Evolutionary conservation across 2,329 filamentous ascomycete species (phyloP).

Genomic region (Verticillium isaacii): DNA sequence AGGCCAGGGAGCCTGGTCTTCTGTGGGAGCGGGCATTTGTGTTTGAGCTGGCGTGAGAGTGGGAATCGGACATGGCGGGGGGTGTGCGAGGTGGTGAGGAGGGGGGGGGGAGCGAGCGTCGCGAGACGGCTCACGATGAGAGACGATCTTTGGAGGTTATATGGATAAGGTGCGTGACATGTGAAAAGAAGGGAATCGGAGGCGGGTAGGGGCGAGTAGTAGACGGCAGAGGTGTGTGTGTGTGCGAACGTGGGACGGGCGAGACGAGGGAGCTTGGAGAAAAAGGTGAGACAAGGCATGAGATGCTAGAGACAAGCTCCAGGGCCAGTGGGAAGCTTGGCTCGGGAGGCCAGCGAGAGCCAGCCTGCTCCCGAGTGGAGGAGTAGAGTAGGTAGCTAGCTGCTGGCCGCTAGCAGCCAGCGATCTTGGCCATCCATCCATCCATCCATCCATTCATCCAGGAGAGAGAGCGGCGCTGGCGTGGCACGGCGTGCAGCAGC

Average conservation of each 20-base stretch:
- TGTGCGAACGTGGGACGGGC: not conserved
- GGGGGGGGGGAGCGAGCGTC: not conserved
- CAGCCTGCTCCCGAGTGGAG: too few species aligned
- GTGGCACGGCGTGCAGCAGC: not conserved
- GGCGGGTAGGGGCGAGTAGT: not conserved
- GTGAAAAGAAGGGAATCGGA: not conserved
- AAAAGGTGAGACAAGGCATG: not conserved
- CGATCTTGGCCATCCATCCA: not conserved
- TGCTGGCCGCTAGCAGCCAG: not conserved
- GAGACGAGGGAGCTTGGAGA: not conserved
- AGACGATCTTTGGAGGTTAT: not conserved
- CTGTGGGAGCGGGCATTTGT: not conserved
- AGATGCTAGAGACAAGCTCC: not conserved
- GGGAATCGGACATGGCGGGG: not conserved
- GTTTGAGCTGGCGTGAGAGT: not conserved
- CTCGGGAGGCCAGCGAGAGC: too few species aligned
- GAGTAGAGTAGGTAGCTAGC: not conserved
- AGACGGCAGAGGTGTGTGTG: not conserved
- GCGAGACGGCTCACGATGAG: not conserved
- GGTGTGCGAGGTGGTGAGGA: not conserved
- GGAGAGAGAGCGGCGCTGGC: not conserved
- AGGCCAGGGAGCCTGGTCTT: not conserved
- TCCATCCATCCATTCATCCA: too few species aligned
- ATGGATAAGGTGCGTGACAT: not conserved
- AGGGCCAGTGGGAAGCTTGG: not conserved